A percentile compares a stretch with the other conserved stretches of the same genome.
These are phyloP conservation scores for Pluteus cervinus DNA, from an alignment of 768 basidiomycete genomes.

Conservation along the genomic window DNA sequence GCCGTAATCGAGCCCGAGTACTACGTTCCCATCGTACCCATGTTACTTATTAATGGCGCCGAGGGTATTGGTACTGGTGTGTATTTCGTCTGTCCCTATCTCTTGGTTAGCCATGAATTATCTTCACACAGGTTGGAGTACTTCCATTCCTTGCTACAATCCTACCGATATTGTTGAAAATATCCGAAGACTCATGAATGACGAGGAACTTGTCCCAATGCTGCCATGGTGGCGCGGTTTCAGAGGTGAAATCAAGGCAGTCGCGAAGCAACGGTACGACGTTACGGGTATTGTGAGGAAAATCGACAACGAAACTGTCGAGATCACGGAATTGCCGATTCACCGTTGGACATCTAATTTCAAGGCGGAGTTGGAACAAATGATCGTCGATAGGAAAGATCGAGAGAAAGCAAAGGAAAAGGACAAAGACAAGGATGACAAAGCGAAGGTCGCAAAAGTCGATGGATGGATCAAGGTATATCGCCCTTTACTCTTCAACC, in stretches of 20 bases:
- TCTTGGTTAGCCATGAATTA: conserved; percentile 1
- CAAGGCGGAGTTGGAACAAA: conserved; percentile 85
- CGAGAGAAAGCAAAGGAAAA: too few relatives aligned
- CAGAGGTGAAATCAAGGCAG: conserved; percentile 77
- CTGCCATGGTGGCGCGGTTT: conserved; percentile 98
- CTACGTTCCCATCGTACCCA: conserved; percentile 86
- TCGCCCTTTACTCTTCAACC: conserved; percentile 1
- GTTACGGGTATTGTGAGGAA: conserved; percentile 70
- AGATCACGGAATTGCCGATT: conserved; percentile 93
- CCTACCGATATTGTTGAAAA: conserved; percentile 87
- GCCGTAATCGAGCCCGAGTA: conserved; percentile 86
- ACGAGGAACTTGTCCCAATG: conserved; percentile 81
- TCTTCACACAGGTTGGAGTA: conserved; percentile 83
- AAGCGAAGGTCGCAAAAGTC: too few relatives aligned
- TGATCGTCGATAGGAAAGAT: conserved; percentile 79
- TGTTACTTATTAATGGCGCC: conserved; percentile 88
- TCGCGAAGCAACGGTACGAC: conserved; percentile 81
- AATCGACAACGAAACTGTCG: conserved; percentile 81
- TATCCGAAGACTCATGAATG: conserved; percentile 78
- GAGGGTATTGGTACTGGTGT: conserved; percentile 96
- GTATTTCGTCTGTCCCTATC: conserved; percentile 11
- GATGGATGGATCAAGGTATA: conserved; percentile 69
- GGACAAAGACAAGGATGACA: too few relatives aligned
- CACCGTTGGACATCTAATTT: conserved; percentile 92
- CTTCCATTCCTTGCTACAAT: conserved; percentile 86